Evolutionary conservation across 2,329 filamentous ascomycete genomes (phyloP).

Genomic region (Fusarium continuum): DNA sequence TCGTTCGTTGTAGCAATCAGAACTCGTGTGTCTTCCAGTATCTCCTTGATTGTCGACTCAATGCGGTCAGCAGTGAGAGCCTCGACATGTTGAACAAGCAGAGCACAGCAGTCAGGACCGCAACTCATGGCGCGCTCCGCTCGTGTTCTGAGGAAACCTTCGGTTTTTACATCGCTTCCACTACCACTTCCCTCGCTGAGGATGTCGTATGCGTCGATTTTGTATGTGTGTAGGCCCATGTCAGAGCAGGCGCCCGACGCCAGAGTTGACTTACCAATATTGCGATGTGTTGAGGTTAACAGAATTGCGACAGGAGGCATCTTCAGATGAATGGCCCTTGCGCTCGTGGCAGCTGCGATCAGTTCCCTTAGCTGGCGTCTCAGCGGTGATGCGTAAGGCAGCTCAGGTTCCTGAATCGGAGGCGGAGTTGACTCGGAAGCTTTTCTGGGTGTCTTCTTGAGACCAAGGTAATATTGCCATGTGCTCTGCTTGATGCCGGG

Average conservation of each 20-base stretch:
- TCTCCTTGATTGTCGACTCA: constrained; percentile 82
- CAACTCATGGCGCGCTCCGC: constrained; percentile 90
- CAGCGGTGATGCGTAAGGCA: constrained; percentile 65
- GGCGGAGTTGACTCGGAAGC: constrained; percentile 50
- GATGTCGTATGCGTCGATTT: constrained; percentile 92
- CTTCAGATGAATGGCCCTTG: constrained; percentile 83
- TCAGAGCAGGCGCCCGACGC: constrained; percentile 83
- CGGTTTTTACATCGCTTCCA: constrained; percentile 91
- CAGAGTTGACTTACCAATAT: constrained; percentile 89
- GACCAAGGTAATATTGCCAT: constrained; percentile 91
- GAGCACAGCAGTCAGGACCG: constrained; percentile 80
- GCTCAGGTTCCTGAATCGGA: constrained; percentile 57
- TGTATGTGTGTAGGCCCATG: constrained; percentile 88
- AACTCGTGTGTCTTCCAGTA: constrained; percentile 81
- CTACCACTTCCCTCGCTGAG: constrained; percentile 85
- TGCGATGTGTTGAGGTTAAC: constrained; percentile 88
- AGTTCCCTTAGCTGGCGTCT: constrained; percentile 82
- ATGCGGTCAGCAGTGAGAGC: constrained; percentile 92
- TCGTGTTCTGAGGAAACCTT: constrained; percentile 86
- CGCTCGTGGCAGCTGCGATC: constrained; percentile 87
- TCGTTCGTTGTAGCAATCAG: constrained; percentile 95
- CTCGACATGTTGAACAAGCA: constrained; percentile 91
- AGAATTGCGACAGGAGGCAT: constrained; percentile 90
- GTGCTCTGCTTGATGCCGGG: constrained; percentile 79
- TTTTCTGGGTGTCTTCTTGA: constrained; percentile 70